Evolutionary conservation across 2,329 filamentous ascomycete species (phyloP).

Genomic region (Trichoderma citrinoviride): DNA sequence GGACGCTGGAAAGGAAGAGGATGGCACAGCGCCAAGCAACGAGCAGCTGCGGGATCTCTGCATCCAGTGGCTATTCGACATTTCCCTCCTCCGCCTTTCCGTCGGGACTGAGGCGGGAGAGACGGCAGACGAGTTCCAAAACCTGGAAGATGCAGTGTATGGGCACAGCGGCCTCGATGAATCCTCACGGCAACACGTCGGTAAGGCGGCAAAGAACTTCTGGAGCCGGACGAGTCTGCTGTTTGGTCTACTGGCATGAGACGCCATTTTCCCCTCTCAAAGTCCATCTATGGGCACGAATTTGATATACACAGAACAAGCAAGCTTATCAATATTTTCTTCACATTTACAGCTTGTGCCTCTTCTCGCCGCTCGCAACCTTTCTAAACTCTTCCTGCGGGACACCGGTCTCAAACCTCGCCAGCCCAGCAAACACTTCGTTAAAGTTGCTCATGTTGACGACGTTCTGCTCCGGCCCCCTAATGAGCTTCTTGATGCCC

Average conservation of each 20-base stretch:
- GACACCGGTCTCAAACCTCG: slow-evolving; percentile 73
- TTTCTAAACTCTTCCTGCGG: slow-evolving; percentile 88
- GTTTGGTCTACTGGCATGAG: slow-evolving; percentile 68
- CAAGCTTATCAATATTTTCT: background rate
- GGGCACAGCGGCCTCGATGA: slow-evolving; percentile 49
- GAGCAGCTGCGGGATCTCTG: slow-evolving; percentile 46
- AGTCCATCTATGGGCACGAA: background rate
- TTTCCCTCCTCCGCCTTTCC: slow-evolving; percentile 49
- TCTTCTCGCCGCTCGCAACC: slow-evolving; percentile 84
- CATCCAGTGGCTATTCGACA: slow-evolving; percentile 62
- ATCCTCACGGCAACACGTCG: slow-evolving; percentile 51
- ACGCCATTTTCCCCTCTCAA: background rate
- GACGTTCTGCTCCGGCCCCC: slow-evolving; percentile 66
- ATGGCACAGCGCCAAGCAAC: background rate
- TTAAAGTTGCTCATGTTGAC: slow-evolving; percentile 74
- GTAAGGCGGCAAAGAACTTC: slow-evolving; percentile 68
- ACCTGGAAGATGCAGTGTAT: slow-evolving; percentile 47
- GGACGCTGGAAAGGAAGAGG: background rate
- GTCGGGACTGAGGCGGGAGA: slow-evolving; percentile 36
- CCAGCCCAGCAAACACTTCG: slow-evolving; percentile 83
- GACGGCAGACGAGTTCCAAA: slow-evolving; percentile 37
- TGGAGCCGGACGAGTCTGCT: slow-evolving; percentile 79
- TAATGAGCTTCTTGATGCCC: slow-evolving; percentile 81
- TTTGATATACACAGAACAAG: background rate
- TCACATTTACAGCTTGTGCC: slow-evolving; percentile 76